Conservation (phyloP, 2,329 filamentous ascomycete genomes). For the Chaetomiaceae sp. region DNA sequence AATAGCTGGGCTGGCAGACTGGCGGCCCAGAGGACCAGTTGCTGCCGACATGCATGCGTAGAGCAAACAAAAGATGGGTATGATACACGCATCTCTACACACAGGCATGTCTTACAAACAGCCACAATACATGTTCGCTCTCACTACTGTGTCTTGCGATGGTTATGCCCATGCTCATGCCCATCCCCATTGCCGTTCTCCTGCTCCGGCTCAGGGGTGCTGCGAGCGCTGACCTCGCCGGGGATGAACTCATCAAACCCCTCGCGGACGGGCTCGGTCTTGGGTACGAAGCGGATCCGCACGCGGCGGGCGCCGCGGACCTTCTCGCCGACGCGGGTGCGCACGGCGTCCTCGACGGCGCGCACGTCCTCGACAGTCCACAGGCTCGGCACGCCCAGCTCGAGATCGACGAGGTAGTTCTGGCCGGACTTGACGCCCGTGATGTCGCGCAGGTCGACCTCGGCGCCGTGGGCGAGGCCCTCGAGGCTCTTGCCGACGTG, state of each 20-base stretch:
- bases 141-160: constrained; percentile 13
- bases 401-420: constrained; percentile 90
- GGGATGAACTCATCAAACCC: constrained; percentile 75
- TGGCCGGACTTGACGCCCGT: constrained; percentile 93
- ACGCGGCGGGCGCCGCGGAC: constrained; percentile 82
- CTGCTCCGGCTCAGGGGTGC: constrained; percentile 59
- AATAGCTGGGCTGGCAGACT: too few relatives aligned
- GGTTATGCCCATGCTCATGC: constrained; percentile 33
- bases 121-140: background rate
- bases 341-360: constrained; percentile 67
- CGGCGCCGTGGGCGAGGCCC: constrained; percentile 44
- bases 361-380: constrained; percentile 72
- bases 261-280: constrained; percentile 51
- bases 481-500: constrained; percentile 56
- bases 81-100: background rate
- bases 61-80: background rate
- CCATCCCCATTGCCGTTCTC: constrained; percentile 41
- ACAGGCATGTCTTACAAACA: background rate
- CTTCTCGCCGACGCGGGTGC: constrained; percentile 66
- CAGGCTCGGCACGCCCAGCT: constrained; percentile 69
- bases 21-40: too few relatives aligned
- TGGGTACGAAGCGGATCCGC: constrained; percentile 75
- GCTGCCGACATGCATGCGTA: too few relatives aligned
- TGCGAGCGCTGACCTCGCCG: constrained; percentile 53
- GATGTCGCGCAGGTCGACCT: constrained; percentile 69